A percentile compares a stretch with the other conserved stretches of the same genome.
Conservation (phyloP, 495 filamentous ascomycete genomes). For the Oleoguttula mirabilis region DNA sequence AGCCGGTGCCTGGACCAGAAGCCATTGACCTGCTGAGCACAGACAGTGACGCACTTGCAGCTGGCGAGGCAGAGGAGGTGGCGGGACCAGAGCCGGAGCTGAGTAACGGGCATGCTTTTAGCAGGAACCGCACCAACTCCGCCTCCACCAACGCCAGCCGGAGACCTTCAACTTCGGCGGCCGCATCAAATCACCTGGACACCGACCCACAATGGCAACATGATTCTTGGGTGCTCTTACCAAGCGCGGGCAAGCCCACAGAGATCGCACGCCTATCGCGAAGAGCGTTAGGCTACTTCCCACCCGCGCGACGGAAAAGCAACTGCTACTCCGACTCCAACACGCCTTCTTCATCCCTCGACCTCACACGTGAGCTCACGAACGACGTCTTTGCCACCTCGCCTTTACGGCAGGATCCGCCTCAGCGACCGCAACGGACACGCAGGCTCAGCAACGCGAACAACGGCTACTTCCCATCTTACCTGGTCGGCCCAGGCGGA, state of each 20-base stretch:
- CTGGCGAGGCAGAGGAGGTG: slow-evolving; percentile 16
- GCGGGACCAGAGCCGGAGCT: slow-evolving; percentile 1
- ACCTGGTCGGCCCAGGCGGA: slow-evolving; percentile 63
- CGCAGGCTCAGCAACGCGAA: slow-evolving; percentile 21
- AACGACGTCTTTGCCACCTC: slow-evolving; percentile 29
- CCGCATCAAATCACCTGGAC: slow-evolving; percentile 5
- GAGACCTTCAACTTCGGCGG: slow-evolving; percentile 18
- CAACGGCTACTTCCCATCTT: slow-evolving; percentile 23
- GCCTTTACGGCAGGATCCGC: slow-evolving; percentile 10
- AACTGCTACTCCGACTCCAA: slow-evolving; percentile 41
- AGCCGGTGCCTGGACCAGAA: slow-evolving; percentile 31
- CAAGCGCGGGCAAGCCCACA: slow-evolving; percentile 54
- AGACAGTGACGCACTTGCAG: slow-evolving; percentile 8
- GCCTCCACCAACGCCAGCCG: slow-evolving; percentile 7
- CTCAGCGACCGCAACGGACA: slow-evolving; percentile 15
- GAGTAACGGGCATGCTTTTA: slow-evolving; percentile 22
- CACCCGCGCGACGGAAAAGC: slow-evolving; percentile 75
- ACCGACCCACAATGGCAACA: slow-evolving; percentile 57
- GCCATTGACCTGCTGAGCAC: slow-evolving; percentile 17
- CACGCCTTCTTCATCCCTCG: slow-evolving; percentile 51
- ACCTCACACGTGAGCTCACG: slow-evolving; percentile 37
- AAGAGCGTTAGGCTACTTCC: slow-evolving; percentile 78
- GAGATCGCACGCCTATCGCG: slow-evolving; percentile 80
- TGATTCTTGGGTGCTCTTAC: slow-evolving; percentile 73
- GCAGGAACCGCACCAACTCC: slow-evolving; percentile 29